Percentiles rank a stretch among this genome's conserved stretches.
These are phyloP conservation scores for Celoporthe dispersa DNA, from an alignment of 2,329 filamentous ascomycete species.

Conservation along the genomic window DNA sequence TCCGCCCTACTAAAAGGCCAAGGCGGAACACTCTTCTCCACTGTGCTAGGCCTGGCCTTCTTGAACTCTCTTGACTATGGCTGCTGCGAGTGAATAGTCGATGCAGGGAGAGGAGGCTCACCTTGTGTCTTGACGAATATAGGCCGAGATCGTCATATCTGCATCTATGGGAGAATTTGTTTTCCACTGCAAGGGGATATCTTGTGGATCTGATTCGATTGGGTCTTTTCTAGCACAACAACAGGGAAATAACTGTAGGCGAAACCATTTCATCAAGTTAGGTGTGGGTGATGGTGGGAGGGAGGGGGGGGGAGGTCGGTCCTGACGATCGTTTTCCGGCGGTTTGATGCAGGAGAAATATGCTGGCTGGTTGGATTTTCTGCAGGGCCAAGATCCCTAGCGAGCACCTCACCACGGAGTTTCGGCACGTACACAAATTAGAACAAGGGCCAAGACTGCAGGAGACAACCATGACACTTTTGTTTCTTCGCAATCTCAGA, in stretches of 20 bases:
- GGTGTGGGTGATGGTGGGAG: background rate
- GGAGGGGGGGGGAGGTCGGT: background rate
- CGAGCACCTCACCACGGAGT: background rate
- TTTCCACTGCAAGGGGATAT: too few species aligned
- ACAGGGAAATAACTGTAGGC: background rate
- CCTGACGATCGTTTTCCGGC: background rate
- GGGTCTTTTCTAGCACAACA: too few species aligned
- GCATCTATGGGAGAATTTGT: background rate
- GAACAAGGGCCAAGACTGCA: background rate
- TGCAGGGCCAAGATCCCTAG: background rate
- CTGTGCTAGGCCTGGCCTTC: background rate
- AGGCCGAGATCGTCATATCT: background rate
- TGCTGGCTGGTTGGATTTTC: background rate
- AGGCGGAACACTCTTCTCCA: constrained; percentile 6
- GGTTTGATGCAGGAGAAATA: background rate
- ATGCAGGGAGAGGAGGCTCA: background rate
- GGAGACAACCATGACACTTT: background rate
- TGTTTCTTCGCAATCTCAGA: background rate
- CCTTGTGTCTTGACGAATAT: background rate
- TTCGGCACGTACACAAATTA: background rate
- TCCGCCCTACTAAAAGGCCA: background rate
- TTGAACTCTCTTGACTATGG: background rate
- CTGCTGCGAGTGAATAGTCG: background rate
- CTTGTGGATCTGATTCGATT: background rate
- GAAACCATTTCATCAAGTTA: background rate